Evolutionary conservation across 805 yeast species (phyloP).

Genomic region (Isabelozyma pseudorhagii): DNA sequence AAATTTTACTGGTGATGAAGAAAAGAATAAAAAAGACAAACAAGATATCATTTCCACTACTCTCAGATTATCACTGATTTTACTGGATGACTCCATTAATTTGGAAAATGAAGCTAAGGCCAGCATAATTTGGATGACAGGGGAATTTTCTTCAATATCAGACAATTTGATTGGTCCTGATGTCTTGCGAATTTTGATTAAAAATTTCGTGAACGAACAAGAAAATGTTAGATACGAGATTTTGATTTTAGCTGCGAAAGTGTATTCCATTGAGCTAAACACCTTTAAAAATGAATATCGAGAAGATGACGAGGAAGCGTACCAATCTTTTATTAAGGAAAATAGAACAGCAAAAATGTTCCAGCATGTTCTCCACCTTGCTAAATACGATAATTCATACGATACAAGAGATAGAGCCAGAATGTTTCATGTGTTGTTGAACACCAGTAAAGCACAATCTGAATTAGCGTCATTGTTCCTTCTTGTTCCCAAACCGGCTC

Average conservation of each 20-base stretch:
- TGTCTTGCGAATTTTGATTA: conserved; percentile 57
- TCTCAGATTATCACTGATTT: conserved; percentile 40
- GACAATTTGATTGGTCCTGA: conserved; percentile 63
- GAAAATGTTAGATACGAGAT: conserved; percentile 66
- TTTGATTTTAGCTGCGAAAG: conserved; percentile 70
- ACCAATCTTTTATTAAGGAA: conserved; percentile 7
- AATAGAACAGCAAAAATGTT: conserved; percentile 48
- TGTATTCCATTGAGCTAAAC: conserved; percentile 55
- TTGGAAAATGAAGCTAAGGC: conserved; percentile 60
- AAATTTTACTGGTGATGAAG: conserved; percentile 7
- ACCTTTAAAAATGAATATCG: conserved; percentile 21
- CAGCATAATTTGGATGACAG: conserved; percentile 85
- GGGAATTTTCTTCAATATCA: conserved; percentile 59
- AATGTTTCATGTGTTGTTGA: conserved; percentile 59
- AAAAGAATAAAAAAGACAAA: conserved; percentile 3
- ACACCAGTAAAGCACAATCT: conserved; percentile 36
- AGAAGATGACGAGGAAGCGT: conserved; percentile 8
- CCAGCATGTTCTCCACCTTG: conserved; percentile 56
- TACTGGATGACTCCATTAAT: conserved; percentile 17
- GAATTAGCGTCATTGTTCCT: conserved; percentile 67
- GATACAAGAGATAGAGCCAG: conserved; percentile 88
- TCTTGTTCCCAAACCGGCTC: conserved; percentile 75
- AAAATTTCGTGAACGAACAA: conserved; percentile 51
- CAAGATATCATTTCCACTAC: conserved; percentile 52
- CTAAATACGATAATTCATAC: conserved; percentile 68